These are phyloP conservation scores for Ilyonectria robusta DNA, from an alignment of 2,329 filamentous ascomycete species.

Conservation along the genomic window DNA sequence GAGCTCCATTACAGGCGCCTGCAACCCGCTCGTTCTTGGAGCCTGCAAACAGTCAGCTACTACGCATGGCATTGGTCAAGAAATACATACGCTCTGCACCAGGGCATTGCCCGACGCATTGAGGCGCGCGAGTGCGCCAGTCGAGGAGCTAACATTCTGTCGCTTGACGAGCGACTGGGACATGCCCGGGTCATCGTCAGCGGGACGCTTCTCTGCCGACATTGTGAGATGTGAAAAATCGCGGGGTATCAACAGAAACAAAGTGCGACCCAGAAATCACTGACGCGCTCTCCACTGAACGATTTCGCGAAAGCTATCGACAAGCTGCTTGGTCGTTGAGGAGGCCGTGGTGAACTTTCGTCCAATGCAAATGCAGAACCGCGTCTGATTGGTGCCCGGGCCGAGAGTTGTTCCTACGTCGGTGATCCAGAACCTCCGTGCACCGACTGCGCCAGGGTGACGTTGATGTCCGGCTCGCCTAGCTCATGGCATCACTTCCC, in stretches of 20 bases:
- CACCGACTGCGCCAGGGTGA: conserved; percentile 41
- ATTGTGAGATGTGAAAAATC: conserved; percentile 63
- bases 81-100: conserved; percentile 64
- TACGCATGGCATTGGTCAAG: not conserved
- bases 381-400: conserved; percentile 50
- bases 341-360: conserved; percentile 37
- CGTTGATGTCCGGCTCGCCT: conserved; percentile 30
- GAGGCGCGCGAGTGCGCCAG: conserved; percentile 64
- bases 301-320: conserved; percentile 22
- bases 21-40: conserved; percentile 84
- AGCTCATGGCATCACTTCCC: conserved; percentile 34
- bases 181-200: conserved; percentile 84
- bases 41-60: conserved; percentile 65
- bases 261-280: conserved; percentile 29
- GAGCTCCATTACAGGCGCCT: conserved; percentile 95
- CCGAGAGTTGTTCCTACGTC: conserved; percentile 54
- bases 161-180: conserved; percentile 90
- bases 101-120: conserved; percentile 66
- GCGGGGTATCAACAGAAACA: not conserved
- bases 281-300: conserved; percentile 22
- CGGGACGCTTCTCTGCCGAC: conserved; percentile 93
- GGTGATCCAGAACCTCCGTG: conserved; percentile 42
- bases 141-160: conserved; percentile 75
- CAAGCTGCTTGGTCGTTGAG: conserved; percentile 34
- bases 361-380: conserved; percentile 36